Base-by-base conservation (phyloP, 139 green algal genomes). In the Microglena sp. region DNA sequence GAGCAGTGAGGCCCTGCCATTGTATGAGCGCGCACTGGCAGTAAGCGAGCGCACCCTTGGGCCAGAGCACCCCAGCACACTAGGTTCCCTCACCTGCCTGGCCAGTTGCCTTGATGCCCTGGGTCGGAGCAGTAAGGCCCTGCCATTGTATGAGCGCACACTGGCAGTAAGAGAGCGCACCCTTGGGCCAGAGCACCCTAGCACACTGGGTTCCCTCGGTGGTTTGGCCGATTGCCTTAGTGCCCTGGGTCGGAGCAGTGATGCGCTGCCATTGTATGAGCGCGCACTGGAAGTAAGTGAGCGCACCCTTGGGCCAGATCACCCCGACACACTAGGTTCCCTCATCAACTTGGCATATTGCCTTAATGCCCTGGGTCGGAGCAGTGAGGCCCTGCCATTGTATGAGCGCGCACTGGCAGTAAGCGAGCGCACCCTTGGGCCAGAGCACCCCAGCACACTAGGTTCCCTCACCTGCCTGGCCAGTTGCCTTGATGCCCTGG, bases 211-310 rank as follows among this genome's bases (percentile, higher is more conserved):
- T 22, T 46, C 54, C 5, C 21, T 58, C 35, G 40, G 59, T 40
- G 55, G 59, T 55, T 28, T 71, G 54, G 64, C 50, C 35, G 40
- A 60, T 7, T 54, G 58, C 24, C 33, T 64, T 24, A 5, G 34
- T 5, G 31, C 29, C 8, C 33, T 60, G 28, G 64, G 55, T 3
- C 54, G 24, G 4, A 55, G 44, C 3, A 26, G 33, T 7, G 5
- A 64, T 11, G 64, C 64, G 11, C 32, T 64, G 64, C 64, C 64
- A n/a, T 24, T 71, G 35, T 7, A 58, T 28, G 18, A 63, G 56
- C 5, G 26, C 4, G 28, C 5, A 8, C 56, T 44, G 6, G 56
- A n/a, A 18, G 56, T 32, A 24, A 24, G 64, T 0, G 35, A 64
- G 36, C 34, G 54, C 27, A 55, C 44, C 36, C 35, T 65, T 35